Evolutionary conservation across 352 stramenopile species (phyloP).

Genomic region (Phytophthora chlamydospora): DNA sequence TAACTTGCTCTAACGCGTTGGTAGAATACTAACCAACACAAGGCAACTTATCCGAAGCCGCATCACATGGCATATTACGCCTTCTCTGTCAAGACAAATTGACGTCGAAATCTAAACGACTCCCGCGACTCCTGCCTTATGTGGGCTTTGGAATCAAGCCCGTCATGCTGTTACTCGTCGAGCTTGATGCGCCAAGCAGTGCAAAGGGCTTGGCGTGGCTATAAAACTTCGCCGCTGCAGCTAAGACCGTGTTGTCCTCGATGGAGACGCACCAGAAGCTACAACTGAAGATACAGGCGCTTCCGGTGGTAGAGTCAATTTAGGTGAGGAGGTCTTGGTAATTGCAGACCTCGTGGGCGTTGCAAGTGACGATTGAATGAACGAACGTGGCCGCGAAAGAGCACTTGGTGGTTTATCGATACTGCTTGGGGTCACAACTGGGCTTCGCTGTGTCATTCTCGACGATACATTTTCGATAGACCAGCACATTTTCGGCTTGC

Average conservation of each 20-base stretch:
- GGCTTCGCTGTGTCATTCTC: slow-evolving; percentile 16
- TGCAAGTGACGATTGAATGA: slow-evolving; percentile 10
- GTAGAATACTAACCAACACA: too few species aligned
- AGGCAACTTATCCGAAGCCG: too few species aligned
- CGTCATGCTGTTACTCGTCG: slow-evolving; percentile 11
- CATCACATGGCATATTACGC: neutral
- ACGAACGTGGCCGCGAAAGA: slow-evolving; percentile 21
- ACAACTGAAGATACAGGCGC: neutral
- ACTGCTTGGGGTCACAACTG: neutral
- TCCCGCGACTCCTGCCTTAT: slow-evolving; percentile 12
- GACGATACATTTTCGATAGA: too few species aligned
- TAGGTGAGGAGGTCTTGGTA: slow-evolving; percentile 2
- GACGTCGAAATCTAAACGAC: slow-evolving; percentile 35
- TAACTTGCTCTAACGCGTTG: too few species aligned
- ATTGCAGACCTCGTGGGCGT: neutral
- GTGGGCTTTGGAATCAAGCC: slow-evolving; percentile 13
- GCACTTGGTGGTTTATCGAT: slow-evolving; percentile 19
- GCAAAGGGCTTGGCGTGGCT: slow-evolving; percentile 8
- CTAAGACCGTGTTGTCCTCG: slow-evolving; percentile 10
- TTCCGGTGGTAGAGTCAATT: slow-evolving; percentile 8
- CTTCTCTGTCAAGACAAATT: slow-evolving; percentile 10
- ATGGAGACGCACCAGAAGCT: slow-evolving; percentile 6
- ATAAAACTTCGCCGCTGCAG: slow-evolving; percentile 13
- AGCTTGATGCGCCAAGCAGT: neutral
- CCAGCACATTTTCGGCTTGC: too few species aligned